Evolutionary conservation across 2,329 filamentous ascomycete species (phyloP).

Genomic region (Alternaria ventricosa): DNA sequence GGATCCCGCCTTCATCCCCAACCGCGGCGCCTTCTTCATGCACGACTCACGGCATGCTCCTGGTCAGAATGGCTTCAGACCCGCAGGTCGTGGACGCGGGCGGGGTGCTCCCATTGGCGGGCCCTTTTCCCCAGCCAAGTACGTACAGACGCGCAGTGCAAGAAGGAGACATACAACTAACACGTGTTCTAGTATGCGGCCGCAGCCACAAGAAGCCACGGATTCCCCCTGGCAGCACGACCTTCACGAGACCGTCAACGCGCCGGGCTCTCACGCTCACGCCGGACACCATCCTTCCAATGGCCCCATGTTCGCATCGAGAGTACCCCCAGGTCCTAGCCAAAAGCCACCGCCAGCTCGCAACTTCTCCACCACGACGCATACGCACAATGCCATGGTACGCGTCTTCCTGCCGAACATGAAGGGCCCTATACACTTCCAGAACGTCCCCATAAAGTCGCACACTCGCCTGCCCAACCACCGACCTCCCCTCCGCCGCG

Average conservation of each 20-base stretch:
- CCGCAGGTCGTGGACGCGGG: constrained; percentile 68
- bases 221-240: constrained; percentile 90
- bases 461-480: constrained; percentile 96
- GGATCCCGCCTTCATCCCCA: constrained; percentile 92
- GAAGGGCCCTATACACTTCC: constrained; percentile 72
- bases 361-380: constrained; percentile 78
- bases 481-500: constrained; percentile 87
- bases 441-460: constrained; percentile 81
- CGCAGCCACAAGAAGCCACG: constrained; percentile 59
- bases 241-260: constrained; percentile 75
- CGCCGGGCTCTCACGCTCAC: constrained; percentile 42
- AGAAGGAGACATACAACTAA: constrained; percentile 28
- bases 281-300: constrained; percentile 25
- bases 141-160: constrained; percentile 45
- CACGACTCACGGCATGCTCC: constrained; percentile 87
- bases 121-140: constrained; percentile 66
- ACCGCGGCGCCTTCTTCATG: constrained; percentile 94
- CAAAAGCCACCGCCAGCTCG: constrained; percentile 46
- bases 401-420: constrained; percentile 81
- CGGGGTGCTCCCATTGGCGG: constrained; percentile 61
- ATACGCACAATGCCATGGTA: constrained; percentile 84
- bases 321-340: constrained; percentile 27
- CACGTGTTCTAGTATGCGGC: constrained; percentile 47
- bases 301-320: constrained; percentile 27
- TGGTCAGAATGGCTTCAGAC: constrained; percentile 77